Evolutionary conservation across 2,329 filamentous ascomycete genomes (phyloP).

Genomic region (Cladophialophora yegresii): DNA sequence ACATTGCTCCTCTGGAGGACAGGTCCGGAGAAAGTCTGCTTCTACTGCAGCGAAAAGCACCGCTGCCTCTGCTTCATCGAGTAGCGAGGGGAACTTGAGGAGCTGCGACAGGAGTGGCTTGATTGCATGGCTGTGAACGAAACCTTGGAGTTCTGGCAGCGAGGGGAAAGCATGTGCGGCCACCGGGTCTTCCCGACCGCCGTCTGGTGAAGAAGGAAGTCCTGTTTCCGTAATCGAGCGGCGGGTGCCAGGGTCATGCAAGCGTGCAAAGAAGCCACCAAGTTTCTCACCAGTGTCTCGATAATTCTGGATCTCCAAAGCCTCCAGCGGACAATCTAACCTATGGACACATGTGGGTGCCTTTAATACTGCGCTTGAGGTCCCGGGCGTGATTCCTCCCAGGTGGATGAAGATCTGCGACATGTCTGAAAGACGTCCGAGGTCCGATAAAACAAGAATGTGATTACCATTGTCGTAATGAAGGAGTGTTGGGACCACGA

Average conservation of each 20-base stretch:
- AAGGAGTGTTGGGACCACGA: constrained; percentile 12
- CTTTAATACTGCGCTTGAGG: not conserved
- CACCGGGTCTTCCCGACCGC: not conserved
- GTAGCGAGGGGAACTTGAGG: constrained; percentile 5
- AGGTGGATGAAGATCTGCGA: constrained; percentile 17
- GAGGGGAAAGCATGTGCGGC: not conserved
- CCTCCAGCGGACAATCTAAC: not conserved
- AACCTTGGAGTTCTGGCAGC: constrained; percentile 7
- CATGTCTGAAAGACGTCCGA: constrained; percentile 17
- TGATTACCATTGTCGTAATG: constrained; percentile 15
- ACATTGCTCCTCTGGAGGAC: constrained; percentile 8
- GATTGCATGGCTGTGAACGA: constrained; percentile 16
- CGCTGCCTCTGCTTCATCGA: constrained; percentile 9
- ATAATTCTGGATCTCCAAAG: not conserved
- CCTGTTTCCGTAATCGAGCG: not conserved
- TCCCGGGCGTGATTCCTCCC: constrained; percentile 12
- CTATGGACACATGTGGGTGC: not conserved
- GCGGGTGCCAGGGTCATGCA: constrained; percentile 9
- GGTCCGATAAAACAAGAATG: constrained; percentile 20
- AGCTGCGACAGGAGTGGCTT: constrained; percentile 17
- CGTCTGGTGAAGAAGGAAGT: no score
- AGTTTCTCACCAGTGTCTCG: constrained; percentile 7
- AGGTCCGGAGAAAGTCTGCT: constrained; percentile 13
- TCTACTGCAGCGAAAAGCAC: constrained; percentile 7
- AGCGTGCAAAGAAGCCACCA: constrained; percentile 20